These are phyloP conservation scores for Bjerkandera adusta DNA, from an alignment of 1,284 basidiomycete species.

Conservation along the genomic window DNA sequence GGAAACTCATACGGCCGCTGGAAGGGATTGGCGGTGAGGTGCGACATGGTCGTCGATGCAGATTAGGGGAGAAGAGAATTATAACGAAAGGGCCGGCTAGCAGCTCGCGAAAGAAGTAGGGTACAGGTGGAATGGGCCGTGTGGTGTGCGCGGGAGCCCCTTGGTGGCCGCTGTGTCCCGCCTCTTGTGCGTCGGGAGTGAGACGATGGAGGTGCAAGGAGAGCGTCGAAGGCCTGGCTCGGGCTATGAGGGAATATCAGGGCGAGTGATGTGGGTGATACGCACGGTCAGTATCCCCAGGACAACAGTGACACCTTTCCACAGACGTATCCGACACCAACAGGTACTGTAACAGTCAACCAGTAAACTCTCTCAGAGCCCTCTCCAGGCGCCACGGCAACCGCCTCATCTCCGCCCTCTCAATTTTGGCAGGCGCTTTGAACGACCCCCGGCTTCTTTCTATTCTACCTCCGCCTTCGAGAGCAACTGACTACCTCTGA, in stretches of 20 bases:
- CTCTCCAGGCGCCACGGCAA: no score
- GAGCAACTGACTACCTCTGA: no score
- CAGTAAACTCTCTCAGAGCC: no score
- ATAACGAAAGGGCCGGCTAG: constrained; percentile 22
- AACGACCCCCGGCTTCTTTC: no score
- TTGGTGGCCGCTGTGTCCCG: not conserved
- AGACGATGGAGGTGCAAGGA: constrained; percentile 9
- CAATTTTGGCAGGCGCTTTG: no score
- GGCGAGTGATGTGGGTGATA: constrained; percentile 12
- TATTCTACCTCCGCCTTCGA: no score
- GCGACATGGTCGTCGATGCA: constrained; percentile 40
- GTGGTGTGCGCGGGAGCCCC: no score
- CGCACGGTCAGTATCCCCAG: constrained; percentile 30
- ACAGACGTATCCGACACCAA: not conserved
- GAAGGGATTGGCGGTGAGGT: constrained; percentile 43
- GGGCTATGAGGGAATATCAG: not conserved
- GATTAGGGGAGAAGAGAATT: constrained; percentile 9
- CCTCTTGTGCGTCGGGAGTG: not conserved
- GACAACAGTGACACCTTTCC: constrained; percentile 36
- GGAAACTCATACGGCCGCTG: constrained; percentile 51
- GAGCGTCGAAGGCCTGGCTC: not conserved
- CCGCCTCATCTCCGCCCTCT: no score
- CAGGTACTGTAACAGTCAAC: not conserved
- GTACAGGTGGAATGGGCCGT: constrained; percentile 5
- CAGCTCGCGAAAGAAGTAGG: constrained; percentile 21